Evolutionary conservation across 257 asterid genomes (phyloP).

Genomic region (Jaltomata sinuosa): DNA sequence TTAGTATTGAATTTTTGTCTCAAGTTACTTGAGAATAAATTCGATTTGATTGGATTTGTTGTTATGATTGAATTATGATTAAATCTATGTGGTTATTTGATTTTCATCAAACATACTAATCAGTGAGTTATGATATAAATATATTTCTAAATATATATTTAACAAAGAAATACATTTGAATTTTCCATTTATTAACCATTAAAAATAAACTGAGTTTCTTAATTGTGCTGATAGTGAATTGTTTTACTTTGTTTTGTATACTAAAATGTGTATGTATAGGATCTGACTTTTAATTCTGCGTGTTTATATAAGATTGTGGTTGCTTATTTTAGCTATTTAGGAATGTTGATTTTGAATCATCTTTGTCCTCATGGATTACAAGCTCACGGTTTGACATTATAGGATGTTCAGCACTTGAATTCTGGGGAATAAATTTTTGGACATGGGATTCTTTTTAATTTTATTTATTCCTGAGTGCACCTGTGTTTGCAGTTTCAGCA

Average conservation of each 20-base stretch:
- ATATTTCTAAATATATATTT: not conserved
- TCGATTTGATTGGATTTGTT: not conserved
- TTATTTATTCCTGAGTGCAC: constrained; percentile 2
- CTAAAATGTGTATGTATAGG: not conserved
- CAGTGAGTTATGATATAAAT: not conserved
- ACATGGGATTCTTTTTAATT: not conserved
- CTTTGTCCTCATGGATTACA: not conserved
- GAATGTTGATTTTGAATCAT: not conserved
- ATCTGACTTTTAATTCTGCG: not conserved
- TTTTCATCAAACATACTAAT: not conserved
- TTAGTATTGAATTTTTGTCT: not conserved
- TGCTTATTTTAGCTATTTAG: not conserved
- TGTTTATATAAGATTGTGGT: not conserved
- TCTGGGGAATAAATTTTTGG: not conserved
- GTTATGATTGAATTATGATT: not conserved
- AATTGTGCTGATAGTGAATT: not conserved
- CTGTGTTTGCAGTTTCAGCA: constrained; percentile 54
- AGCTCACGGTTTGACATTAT: not conserved
- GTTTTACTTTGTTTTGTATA: not conserved
- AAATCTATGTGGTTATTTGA: not conserved
- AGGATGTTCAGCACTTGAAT: not conserved
- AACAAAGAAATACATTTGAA: not conserved
- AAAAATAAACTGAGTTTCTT: not conserved
- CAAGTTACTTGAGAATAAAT: not conserved
- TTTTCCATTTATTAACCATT: not conserved